Conservation (phyloP, 768 basidiomycete species). For the Boletus rubropictus region DNA sequence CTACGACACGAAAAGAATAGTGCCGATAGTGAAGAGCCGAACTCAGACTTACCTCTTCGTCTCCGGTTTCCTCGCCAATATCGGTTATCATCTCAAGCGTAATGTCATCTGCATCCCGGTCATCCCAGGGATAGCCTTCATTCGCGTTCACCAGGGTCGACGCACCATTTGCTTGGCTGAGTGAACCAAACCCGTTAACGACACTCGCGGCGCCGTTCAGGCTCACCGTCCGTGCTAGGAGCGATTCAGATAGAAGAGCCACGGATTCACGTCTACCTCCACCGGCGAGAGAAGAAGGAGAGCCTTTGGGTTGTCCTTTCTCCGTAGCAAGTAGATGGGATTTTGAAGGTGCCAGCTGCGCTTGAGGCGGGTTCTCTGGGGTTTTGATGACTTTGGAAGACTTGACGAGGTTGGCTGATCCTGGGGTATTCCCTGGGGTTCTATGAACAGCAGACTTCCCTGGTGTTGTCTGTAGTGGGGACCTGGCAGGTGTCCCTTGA, state of each 20-base stretch:
- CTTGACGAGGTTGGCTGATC: slow-evolving; percentile 19
- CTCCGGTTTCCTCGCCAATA: slow-evolving; percentile 51
- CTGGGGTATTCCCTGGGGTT: slow-evolving; percentile 21
- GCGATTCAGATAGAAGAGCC: slow-evolving; percentile 17
- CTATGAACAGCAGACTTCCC: slow-evolving; percentile 12
- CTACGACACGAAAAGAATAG: background rate
- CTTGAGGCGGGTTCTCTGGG: slow-evolving; percentile 17
- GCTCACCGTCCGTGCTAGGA: slow-evolving; percentile 8
- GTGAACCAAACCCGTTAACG: slow-evolving; percentile 13
- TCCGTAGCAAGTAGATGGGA: slow-evolving; percentile 12
- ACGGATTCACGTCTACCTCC: slow-evolving; percentile 14
- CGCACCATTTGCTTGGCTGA: slow-evolving; percentile 22
- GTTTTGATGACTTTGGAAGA: slow-evolving; percentile 20
- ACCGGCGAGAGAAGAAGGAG: slow-evolving; percentile 14
- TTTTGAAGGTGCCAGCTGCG: slow-evolving; percentile 20
- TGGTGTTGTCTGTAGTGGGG: slow-evolving; percentile 16
- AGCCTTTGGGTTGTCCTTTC: slow-evolving; percentile 18
- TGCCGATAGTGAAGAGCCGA: background rate
- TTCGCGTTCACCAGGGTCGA: slow-evolving; percentile 19
- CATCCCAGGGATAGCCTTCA: slow-evolving; percentile 23
- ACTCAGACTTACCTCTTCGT: slow-evolving; percentile 55
- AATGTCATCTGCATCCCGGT: slow-evolving; percentile 52
- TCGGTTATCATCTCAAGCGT: slow-evolving; percentile 67
- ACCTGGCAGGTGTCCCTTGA: slow-evolving; percentile 15
- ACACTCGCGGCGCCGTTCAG: slow-evolving; percentile 17